phyloP scores from a whole-genome alignment of 495 filamentous ascomycete genomes.

The Penicillium parvum region DNA sequence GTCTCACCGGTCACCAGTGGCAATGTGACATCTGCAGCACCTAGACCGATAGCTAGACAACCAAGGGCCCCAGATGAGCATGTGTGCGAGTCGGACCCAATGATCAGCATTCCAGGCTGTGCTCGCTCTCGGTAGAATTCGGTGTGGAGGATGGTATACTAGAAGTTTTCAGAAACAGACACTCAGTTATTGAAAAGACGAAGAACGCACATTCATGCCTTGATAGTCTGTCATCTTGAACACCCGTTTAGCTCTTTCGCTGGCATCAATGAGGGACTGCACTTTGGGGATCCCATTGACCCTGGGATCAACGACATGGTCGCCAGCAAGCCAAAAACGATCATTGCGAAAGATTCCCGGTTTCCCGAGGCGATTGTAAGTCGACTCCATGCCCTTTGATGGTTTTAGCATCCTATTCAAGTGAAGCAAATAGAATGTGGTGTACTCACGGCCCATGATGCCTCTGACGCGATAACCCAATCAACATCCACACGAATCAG shows the following conservation, averaged over 20 bases:
- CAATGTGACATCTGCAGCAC: slow-evolving; percentile 43
- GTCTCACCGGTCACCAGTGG: slow-evolving; percentile 43
- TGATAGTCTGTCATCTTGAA: slow-evolving; percentile 47
- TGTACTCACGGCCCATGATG: slow-evolving; percentile 32
- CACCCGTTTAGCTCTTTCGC: slow-evolving; percentile 28
- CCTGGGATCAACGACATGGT: slow-evolving; percentile 45
- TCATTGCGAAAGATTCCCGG: slow-evolving; percentile 45
- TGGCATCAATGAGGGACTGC: slow-evolving; percentile 30
- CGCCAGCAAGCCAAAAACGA: slow-evolving; percentile 44
- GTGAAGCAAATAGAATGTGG: not conserved
- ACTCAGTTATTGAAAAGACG: not conserved
- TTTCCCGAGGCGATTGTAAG: slow-evolving; percentile 29
- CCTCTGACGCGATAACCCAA: slow-evolving; percentile 41
- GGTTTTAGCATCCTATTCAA: not conserved
- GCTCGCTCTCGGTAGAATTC: slow-evolving; percentile 43
- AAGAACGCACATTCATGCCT: slow-evolving; percentile 33
- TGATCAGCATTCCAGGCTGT: slow-evolving; percentile 41
- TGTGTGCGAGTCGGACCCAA: slow-evolving; percentile 48
- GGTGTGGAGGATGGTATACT: slow-evolving; percentile 47
- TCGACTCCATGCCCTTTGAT: slow-evolving; percentile 33
- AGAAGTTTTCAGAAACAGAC: not conserved
- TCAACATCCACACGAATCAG: slow-evolving; percentile 38
- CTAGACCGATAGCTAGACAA: slow-evolving; percentile 41
- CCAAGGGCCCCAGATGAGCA: slow-evolving; percentile 40
- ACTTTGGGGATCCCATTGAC: slow-evolving; percentile 29